Base-by-base conservation (phyloP, 257 asterid species). In the Nicotiana noctiflora region DNA sequence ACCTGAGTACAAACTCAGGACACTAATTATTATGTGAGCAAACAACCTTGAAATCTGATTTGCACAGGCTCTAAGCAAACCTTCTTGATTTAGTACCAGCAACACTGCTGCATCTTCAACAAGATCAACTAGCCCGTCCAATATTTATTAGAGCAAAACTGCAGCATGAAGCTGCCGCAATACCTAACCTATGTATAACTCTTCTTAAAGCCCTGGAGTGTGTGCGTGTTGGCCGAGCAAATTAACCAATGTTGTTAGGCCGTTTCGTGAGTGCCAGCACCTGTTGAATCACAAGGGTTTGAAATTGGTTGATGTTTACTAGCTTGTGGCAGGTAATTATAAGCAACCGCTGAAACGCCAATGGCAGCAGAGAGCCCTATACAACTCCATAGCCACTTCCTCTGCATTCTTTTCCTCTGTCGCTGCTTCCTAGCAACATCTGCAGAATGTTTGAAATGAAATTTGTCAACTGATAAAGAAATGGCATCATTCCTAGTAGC, bases 361-460 rank as follows among this genome's bases (percentile, higher is more conserved):
- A 89, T 29, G 46, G 89, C 84, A 72, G 88, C 44, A 13, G 93
- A 87, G 56, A 92, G 63, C 29, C 94, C 98, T 77, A 90, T 15
- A 11, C 89, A 80, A 76, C 97, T 80, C 98, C 97, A 92, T 53
- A 90, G n/a, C 97, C 90, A 89, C 91, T 83, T 67, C 80, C 84
- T 79, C 17, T 81, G 85, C 9, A 83, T 86, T 51, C 82, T 85
- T 83, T 84, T 90, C 88, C 90, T 84, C 67, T 89, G 91, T 44
- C 91, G 88, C 31, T 87, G 94, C 82, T 86, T 88, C 63, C 94
- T 87, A 12, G 91, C 91, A 14, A 87, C 91, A 83, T 90, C 98
- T 93, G 95, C 86, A 88, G 40, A 23, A 68, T 76, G 52, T 19
- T 10, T 53, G 40, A 76, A 8, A 29, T 67, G 37, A 10, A 76